These are phyloP conservation scores for Chiua virens DNA, from an alignment of 768 basidiomycete species.

Conservation along the genomic window DNA sequence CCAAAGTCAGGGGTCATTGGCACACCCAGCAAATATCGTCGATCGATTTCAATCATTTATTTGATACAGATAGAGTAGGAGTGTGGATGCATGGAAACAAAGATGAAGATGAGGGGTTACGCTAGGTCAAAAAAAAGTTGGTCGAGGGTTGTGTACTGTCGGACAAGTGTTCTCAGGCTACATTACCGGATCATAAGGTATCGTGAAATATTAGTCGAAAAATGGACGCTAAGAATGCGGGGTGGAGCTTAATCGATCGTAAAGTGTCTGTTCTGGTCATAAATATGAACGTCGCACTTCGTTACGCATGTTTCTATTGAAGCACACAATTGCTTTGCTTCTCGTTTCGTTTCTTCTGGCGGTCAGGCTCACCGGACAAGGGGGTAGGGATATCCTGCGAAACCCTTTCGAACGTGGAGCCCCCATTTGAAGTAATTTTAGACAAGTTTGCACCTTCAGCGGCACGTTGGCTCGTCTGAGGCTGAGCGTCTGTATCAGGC, in stretches of 20 bases:
- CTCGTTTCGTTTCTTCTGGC: conserved; percentile 31
- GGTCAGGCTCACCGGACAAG: conserved; percentile 13
- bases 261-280: not conserved
- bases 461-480: conserved; percentile 10
- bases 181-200: conserved; percentile 23
- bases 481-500: conserved; percentile 24
- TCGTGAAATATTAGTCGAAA: conserved; percentile 2
- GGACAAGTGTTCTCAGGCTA: conserved; percentile 13
- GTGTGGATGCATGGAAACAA: conserved; percentile 4
- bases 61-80: conserved; percentile 12
- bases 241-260: conserved; percentile 2
- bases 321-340: conserved; percentile 26
- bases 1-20: not conserved
- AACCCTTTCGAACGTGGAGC: conserved; percentile 5
- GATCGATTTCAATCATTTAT: conserved; percentile 1
- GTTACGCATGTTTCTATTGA: conserved; percentile 17
- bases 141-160: conserved; percentile 2
- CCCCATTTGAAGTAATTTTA: conserved; percentile 10
- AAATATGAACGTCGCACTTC: not conserved
- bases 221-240: not conserved
- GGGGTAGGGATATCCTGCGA: conserved; percentile 11
- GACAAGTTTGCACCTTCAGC: conserved; percentile 22
- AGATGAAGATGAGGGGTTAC: not conserved
- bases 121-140: not conserved
- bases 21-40: not conserved